Evolutionary conservation across 441 rosid species (phyloP), one percentile per base, ranked within the genome.

Genomic region (Geranium incanum): DNA sequence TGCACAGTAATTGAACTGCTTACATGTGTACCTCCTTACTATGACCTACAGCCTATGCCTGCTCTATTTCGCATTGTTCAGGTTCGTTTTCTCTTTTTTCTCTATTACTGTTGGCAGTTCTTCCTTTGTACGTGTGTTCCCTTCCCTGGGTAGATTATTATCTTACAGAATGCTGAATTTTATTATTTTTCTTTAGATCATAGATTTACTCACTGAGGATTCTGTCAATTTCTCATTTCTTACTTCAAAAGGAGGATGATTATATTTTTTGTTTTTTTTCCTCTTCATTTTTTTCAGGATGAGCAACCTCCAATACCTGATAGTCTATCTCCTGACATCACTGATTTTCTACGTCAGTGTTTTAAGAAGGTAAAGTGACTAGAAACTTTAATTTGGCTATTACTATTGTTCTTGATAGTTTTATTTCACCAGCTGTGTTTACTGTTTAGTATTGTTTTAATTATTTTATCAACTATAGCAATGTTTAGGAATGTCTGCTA

Each of bases 41-140:
- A 91, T 80, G 99, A 95, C 79, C 84, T 95, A 84, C 98, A 95
- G 80, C 98, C 98, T 76, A 95, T 95, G 99, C 95, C 99, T 18
- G 99, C 99, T 66, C 92, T 95, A 72, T 95, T 89, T 74, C 99
- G 98, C 75, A 95, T 95, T 41, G 99, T 95, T 79, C 99, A 95
- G 99, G 99, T 95, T 69, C 73, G 77, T 55, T 64, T 63, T 50
- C 36, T 74, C 57, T 70, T 28, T 60, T 48, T 66, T 23, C 19
- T 38, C 8, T 18, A 23, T 63, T 52, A 16, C 18, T 55, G 4
- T 80, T 55, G 19, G 67, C n/a, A 11, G 12, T 65, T 72, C 57
- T 74, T 76, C 72, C 67, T 77, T 66, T 71, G 28, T 60, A 67
- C 37, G 33, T 37, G 11, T 16, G 16, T 36, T 62, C 13, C 39